phyloP scores from a whole-genome alignment of 176 grass and related monocot species.

The Oryza glaberrima region DNA sequence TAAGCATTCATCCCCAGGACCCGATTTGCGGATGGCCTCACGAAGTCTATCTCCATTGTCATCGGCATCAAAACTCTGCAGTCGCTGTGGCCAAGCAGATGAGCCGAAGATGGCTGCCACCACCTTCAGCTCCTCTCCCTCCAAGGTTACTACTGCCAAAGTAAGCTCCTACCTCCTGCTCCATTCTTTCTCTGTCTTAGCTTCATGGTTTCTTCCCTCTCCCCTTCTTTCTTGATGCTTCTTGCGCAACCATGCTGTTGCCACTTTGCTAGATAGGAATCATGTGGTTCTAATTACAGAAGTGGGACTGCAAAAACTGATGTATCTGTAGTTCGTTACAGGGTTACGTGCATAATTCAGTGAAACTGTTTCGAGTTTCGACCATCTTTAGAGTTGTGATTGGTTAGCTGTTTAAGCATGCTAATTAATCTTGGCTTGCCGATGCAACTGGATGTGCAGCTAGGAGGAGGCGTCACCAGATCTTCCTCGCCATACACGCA shows the following conservation, averaged over 20 bases:
- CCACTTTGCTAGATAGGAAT: not conserved
- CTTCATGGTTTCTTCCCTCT: not conserved
- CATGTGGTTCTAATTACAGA: not conserved
- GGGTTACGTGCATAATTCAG: not conserved
- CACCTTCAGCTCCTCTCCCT: slow-evolving; percentile 42
- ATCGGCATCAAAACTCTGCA: slow-evolving; percentile 43
- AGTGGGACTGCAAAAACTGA: not conserved
- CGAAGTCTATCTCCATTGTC: slow-evolving; percentile 43
- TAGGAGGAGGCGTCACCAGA: slow-evolving; percentile 39
- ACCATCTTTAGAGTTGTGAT: not conserved
- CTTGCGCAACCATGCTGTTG: not conserved
- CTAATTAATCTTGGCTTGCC: slow-evolving; percentile 7
- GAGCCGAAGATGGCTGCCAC: slow-evolving; percentile 60
- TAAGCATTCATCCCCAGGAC: not conserved
- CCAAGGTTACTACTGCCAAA: slow-evolving; percentile 43
- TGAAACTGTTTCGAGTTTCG: not conserved
- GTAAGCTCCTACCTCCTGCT: slow-evolving; percentile 29
- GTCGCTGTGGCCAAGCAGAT: slow-evolving; percentile 30
- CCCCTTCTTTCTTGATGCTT: not conserved
- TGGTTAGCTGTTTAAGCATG: not conserved
- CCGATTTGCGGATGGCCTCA: slow-evolving; percentile 41
- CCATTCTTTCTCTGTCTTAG: not conserved
- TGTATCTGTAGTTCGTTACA: not conserved
- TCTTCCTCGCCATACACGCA: slow-evolving; percentile 47
- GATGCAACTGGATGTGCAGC: slow-evolving; percentile 27